Evolutionary conservation across 305 asterid genomes (phyloP), one percentile per base, ranked within the genome.

Genomic region (Rubia balearica): DNA sequence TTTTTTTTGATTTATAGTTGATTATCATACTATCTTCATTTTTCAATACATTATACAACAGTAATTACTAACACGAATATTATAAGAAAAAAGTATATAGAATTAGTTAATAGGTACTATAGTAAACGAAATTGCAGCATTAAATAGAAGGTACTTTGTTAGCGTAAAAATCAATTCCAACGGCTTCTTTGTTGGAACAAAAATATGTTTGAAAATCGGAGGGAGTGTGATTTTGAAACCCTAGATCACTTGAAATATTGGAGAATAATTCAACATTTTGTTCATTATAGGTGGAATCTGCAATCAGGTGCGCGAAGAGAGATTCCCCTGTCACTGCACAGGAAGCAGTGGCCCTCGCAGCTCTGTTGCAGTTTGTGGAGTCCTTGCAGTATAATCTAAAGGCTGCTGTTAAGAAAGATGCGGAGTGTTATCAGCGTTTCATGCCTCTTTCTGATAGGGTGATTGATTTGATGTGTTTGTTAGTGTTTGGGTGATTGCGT

Each of bases 391-490:
- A 75, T 56, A 90, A 89, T 87, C 83, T 89, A 66, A 89, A 89
- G 79, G 85, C 96, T 63, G 97, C 97, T 69, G 77, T 87, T 62
- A 93, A 85, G 86, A 89, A 86, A 72, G 97, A 93, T 70, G 73
- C 86, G 24, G 86, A 88, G 66, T 89, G 96, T 88, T 84, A 84
- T 83, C 79, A 71, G 80, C 85, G 81, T 78, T 85, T 90, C 77
- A 82, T 90, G 97, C 98, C 98, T 75, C 91, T 93, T 63, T 82
- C 96, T 53, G 89, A 83, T 85, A 73, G 78, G 96, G 98, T 93
- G 88, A 46, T 73, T 93, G 87, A 45, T 73, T 64, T 62, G 41
- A n/a, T 11, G 9, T 43, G 55, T 63, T 63, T 3, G 14, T 65
- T 63, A 17, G 27, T 16, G 43, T 38, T 7, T 63, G 68, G 8